A percentile compares a stretch with the other conserved stretches of the same genome.
These are phyloP conservation scores for Zizania latifolia DNA, from an alignment of 176 grass and related monocot species.

Conservation along the genomic window DNA sequence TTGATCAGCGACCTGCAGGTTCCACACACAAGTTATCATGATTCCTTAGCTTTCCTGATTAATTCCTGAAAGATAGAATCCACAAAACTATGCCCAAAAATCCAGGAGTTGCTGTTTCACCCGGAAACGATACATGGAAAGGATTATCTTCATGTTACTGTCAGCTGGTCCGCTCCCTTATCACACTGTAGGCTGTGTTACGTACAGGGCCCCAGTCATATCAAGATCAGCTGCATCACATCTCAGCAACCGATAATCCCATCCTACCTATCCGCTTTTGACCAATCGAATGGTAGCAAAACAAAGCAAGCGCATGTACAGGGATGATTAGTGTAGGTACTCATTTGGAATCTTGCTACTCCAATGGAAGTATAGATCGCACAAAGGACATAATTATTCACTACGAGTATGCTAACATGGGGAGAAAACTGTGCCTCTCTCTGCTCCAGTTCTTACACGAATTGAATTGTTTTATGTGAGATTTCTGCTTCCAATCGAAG, in stretches of 20 bases:
- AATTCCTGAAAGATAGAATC: not conserved
- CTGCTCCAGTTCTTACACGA: not conserved
- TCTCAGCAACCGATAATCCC: not conserved
- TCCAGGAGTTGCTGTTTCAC: not conserved
- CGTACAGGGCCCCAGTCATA: not conserved
- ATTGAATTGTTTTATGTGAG: not conserved
- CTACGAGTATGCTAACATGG: not conserved
- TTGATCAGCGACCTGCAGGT: not conserved
- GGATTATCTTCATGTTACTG: not conserved
- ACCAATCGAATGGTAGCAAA: not conserved
- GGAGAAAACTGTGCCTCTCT: too few species aligned
- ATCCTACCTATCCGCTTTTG: not conserved
- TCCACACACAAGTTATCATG: not conserved
- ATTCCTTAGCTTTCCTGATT: not conserved
- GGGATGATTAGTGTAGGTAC: not conserved
- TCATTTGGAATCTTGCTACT: slow-evolving; percentile 16
- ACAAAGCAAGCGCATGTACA: not conserved
- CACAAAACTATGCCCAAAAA: too few species aligned
- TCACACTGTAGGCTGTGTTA: slow-evolving; percentile 15
- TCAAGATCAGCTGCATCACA: not conserved
- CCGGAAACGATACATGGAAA: not conserved
- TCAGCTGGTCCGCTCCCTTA: slow-evolving; percentile 20
- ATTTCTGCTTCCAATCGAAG: too few species aligned
- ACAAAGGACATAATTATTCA: not conserved
- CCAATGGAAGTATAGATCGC: not conserved